Percentiles rank a stretch among this genome's conserved stretches.
phyloP scores from a whole-genome alignment of 2,329 filamentous ascomycete genomes.

The Scopulariopsis brevicaulis region DNA sequence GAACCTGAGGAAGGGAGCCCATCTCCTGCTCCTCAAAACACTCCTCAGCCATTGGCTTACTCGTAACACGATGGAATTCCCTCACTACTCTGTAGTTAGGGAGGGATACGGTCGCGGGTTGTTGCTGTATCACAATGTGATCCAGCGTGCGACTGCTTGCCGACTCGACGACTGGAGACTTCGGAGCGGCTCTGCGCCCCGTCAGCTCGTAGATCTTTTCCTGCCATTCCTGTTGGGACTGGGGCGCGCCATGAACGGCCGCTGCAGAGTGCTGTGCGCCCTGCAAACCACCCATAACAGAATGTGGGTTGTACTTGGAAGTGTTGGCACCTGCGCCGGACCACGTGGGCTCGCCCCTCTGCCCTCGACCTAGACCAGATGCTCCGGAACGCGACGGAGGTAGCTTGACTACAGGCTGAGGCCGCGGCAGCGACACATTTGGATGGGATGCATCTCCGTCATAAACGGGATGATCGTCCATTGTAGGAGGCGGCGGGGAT shows the following conservation, averaged over 20 bases:
- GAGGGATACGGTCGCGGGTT: constrained; percentile 60
- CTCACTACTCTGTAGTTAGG: constrained; percentile 19
- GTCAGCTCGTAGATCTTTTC: constrained; percentile 6
- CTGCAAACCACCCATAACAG: not conserved
- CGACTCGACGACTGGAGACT: constrained; percentile 52
- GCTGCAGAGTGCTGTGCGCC: not conserved
- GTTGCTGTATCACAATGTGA: constrained; percentile 27
- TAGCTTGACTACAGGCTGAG: constrained; percentile 68
- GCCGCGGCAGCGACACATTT: constrained; percentile 57
- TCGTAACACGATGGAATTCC: not conserved
- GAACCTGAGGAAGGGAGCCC: constrained; percentile 62
- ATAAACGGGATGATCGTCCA: constrained; percentile 60
- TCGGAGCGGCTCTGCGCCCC: constrained; percentile 19
- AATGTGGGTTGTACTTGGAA: not conserved
- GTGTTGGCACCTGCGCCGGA: not conserved
- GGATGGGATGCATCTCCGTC: constrained; percentile 54
- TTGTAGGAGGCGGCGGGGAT: constrained; percentile 61
- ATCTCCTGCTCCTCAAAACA: constrained; percentile 76
- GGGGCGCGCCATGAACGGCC: not conserved
- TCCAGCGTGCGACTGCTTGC: constrained; percentile 58
- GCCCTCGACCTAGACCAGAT: not conserved
- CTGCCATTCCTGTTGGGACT: constrained; percentile 31
- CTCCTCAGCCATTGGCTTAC: constrained; percentile 61
- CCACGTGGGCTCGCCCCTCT: not conserved
- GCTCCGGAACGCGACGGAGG: constrained; percentile 35